These are phyloP conservation scores for Metschnikowia colocasiae DNA, from an alignment of 805 yeast genomes.

Conservation along the genomic window DNA sequence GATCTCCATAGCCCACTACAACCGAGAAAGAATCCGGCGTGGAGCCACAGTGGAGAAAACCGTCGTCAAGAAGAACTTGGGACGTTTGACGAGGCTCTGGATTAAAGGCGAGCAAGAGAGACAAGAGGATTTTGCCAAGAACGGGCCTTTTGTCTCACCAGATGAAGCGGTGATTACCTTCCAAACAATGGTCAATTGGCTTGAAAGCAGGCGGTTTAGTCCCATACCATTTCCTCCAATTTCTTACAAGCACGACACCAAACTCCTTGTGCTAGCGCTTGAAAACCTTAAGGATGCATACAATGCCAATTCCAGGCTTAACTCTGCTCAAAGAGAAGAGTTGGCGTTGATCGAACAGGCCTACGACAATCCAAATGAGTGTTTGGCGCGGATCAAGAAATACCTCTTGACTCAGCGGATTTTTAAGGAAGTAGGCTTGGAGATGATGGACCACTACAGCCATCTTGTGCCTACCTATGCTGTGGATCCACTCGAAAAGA, in stretches of 20 bases:
- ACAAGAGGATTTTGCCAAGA: conserved; percentile 71
- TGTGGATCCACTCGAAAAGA: conserved; percentile 88
- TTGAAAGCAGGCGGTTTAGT: conserved; percentile 75
- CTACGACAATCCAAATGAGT: conserved; percentile 94
- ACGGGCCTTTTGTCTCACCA: conserved; percentile 84
- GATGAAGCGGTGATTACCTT: conserved; percentile 86
- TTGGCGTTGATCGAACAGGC: conserved; percentile 92
- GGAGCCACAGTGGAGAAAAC: conserved; percentile 96
- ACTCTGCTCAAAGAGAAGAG: conserved; percentile 87
- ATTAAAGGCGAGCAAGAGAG: conserved; percentile 87
- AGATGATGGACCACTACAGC: conserved; percentile 88
- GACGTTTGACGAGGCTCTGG: conserved; percentile 90
- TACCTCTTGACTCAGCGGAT: conserved; percentile 82
- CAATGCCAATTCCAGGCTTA: conserved; percentile 61
- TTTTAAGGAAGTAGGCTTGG: conserved; percentile 81
- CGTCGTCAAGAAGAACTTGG: conserved; percentile 88
- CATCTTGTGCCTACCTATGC: conserved; percentile 81
- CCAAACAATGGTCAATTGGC: conserved; percentile 87
- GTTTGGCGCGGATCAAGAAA: conserved; percentile 77
- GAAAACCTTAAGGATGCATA: conserved; percentile 83
- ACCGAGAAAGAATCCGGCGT: conserved; percentile 79
- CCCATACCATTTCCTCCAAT: conserved; percentile 94
- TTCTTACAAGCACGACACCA: conserved; percentile 89
- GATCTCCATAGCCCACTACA: conserved; percentile 89
- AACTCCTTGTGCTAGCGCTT: conserved; percentile 80